Percentiles rank a stretch among this genome's conserved stretches.
phyloP scores from a whole-genome alignment of 2,329 filamentous ascomycete genomes.

The Fusarium irregulare region DNA sequence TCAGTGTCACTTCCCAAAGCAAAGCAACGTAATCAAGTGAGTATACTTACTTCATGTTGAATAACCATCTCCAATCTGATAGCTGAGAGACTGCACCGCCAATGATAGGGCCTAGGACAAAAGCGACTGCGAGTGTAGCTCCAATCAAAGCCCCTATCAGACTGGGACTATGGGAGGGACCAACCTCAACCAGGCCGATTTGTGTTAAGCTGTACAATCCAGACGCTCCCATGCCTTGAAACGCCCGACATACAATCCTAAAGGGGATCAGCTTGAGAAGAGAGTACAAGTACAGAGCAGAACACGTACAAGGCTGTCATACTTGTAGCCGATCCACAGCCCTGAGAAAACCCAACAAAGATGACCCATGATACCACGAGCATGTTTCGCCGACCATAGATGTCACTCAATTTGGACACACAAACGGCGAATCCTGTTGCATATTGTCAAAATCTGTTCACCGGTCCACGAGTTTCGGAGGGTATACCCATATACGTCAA shows the following conservation, averaged over 20 bases:
- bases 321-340: slow-evolving; percentile 61
- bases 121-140: slow-evolving; percentile 66
- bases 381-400: slow-evolving; percentile 66
- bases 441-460: slow-evolving; percentile 24
- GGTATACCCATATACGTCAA: slow-evolving; percentile 65
- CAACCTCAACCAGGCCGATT: slow-evolving; percentile 67
- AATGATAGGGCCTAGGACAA: slow-evolving; percentile 68
- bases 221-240: slow-evolving; percentile 71
- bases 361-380: slow-evolving; percentile 64
- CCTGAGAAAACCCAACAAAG: slow-evolving; percentile 66
- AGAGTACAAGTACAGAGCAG: slow-evolving; percentile 6
- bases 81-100: slow-evolving; percentile 67
- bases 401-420: slow-evolving; percentile 69
- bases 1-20: slow-evolving; percentile 9
- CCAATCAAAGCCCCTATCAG: slow-evolving; percentile 67
- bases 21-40: background rate
- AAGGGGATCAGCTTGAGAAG: slow-evolving; percentile 31
- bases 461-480: background rate
- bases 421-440: slow-evolving; percentile 64
- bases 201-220: slow-evolving; percentile 71
- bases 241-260: slow-evolving; percentile 68
- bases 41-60: slow-evolving; percentile 67
- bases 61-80: slow-evolving; percentile 68
- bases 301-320: slow-evolving; percentile 63
- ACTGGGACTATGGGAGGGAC: slow-evolving; percentile 63